Base-by-base conservation (phyloP, 306 rosid species). In the Casuarina cunninghamiana region DNA sequence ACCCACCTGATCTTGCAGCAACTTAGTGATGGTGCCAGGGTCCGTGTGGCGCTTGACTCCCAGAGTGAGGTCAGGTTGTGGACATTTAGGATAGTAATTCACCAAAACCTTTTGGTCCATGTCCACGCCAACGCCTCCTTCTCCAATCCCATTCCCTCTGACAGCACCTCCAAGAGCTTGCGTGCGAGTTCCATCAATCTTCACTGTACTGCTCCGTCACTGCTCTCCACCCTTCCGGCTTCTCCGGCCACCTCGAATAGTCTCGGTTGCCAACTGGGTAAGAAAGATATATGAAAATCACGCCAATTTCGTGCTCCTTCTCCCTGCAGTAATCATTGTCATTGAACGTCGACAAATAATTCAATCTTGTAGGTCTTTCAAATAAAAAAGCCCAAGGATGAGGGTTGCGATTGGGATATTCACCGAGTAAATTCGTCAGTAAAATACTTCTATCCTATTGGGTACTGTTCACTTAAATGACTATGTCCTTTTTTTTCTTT, bases 21-120 rank as follows among this genome's bases (percentile, higher is more conserved):
- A 62, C 10, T 93, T 84, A 1, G 99, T 95, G 5, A 95, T 95
- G n/a, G 97, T 93, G 2, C 99, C 97, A 0, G 97, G 97, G 11
- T 95, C 99, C 0, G 97, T 95, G 80, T 95, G 99, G 43, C 97
- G 88, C 49, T 95, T 95, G 1, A 95, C 87, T 1, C 99, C 97
- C 1, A 95, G 89, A 0, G 99, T 90, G 5, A 95, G 96, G 38
- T 95, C 97, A 0, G 97, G 99, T 39, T 93, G 83, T 0, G 97
- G 97, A 54, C 99, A 95, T 78, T 93, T 93, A 0, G 99, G 99
- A 78, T 95, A 95, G 80, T 58, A 93, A 71, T 95, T 95, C 0
- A 93, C 79, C 53, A 95, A 97, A 4, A 95, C 80, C 55, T 92
- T 93, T 10, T 95, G 99, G 61, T 95, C 99, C 97, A 93, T 88